These are phyloP conservation scores for Globisporangium sylvaticum DNA, from an alignment of 352 stramenopile genomes.

Conservation along the genomic window DNA sequence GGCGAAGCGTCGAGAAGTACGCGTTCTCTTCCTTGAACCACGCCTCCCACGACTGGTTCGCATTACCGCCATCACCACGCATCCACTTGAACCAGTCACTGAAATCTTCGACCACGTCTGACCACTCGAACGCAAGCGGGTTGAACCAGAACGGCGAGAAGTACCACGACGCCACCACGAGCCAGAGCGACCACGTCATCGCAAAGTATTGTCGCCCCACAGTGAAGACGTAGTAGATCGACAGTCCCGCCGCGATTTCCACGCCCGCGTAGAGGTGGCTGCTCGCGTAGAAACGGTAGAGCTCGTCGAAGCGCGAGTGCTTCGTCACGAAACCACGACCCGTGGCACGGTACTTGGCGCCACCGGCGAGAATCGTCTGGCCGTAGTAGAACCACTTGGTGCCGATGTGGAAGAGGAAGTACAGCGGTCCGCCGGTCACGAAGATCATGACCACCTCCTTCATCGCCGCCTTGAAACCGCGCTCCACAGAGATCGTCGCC, in stretches of 20 bases:
- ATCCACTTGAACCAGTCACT: constrained; percentile 93
- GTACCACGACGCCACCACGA: constrained; percentile 82
- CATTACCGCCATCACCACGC: constrained; percentile 88
- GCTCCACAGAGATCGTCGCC: constrained; percentile 97
- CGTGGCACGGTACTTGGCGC: constrained; percentile 97
- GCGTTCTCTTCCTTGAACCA: constrained; percentile 96
- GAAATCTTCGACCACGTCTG: constrained; percentile 90
- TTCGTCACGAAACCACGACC: constrained; percentile 98
- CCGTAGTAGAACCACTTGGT: constrained; percentile 99
- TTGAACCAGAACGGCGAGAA: constrained; percentile 99
- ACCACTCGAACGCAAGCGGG: constrained; percentile 96
- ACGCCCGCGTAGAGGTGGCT: constrained; percentile 97
- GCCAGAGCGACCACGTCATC: constrained; percentile 98
- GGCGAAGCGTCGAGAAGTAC: constrained; percentile 88
- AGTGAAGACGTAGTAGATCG: constrained; percentile 94
- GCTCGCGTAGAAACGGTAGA: constrained; percentile 98
- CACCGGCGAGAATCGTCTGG: constrained; percentile 97
- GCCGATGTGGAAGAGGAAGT: constrained; percentile 99
- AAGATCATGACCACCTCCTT: constrained; percentile 95
- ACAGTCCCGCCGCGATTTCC: constrained; percentile 88
- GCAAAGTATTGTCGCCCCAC: constrained; percentile 94
- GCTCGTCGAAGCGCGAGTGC: constrained; percentile 97
- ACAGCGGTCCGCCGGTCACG: constrained; percentile 95
- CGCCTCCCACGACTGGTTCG: constrained; percentile 93
- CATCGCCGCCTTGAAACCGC: constrained; percentile 93